phyloP scores from a whole-genome alignment of 2,329 filamentous ascomycete species.

The Chrysoporthe deuterocubensis region DNA sequence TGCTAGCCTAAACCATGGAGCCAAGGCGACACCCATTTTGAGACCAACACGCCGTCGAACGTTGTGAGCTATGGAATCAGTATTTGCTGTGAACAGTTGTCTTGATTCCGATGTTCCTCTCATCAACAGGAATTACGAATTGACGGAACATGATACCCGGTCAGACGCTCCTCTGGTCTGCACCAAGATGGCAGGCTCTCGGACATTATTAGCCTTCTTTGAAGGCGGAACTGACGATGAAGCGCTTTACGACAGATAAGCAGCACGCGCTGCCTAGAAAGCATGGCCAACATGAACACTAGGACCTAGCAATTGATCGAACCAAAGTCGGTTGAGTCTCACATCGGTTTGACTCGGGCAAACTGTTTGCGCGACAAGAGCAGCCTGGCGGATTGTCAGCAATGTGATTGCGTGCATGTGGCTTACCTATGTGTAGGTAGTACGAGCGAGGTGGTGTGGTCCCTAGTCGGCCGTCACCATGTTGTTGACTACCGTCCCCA shows the following conservation, averaged over 20 bases:
- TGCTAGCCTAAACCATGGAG: neutral
- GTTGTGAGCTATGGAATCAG: too few relatives aligned
- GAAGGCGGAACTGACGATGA: neutral
- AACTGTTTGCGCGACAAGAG: too few relatives aligned
- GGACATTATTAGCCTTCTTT: too few relatives aligned
- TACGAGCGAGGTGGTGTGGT: neutral
- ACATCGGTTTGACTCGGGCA: too few relatives aligned
- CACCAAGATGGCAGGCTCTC: neutral
- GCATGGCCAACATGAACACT: too few relatives aligned
- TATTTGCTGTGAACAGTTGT: neutral
- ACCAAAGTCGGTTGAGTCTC: too few relatives aligned
- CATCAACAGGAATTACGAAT: neutral
- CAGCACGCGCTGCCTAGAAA: neutral
- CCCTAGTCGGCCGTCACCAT: neutral
- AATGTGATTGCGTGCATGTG: neutral
- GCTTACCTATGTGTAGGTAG: neutral
- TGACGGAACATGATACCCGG: constrained; percentile 18
- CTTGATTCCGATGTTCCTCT: neutral
- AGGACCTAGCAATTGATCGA: too few relatives aligned
- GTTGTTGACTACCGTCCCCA: neutral
- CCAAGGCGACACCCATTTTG: too few relatives aligned
- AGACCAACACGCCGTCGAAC: neutral
- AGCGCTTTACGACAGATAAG: too few relatives aligned
- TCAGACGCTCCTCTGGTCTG: neutral
- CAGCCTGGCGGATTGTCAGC: neutral